These are phyloP conservation scores for Beta corolliflora DNA, from an alignment of 179 eudicot genomes.

Conservation along the genomic window DNA sequence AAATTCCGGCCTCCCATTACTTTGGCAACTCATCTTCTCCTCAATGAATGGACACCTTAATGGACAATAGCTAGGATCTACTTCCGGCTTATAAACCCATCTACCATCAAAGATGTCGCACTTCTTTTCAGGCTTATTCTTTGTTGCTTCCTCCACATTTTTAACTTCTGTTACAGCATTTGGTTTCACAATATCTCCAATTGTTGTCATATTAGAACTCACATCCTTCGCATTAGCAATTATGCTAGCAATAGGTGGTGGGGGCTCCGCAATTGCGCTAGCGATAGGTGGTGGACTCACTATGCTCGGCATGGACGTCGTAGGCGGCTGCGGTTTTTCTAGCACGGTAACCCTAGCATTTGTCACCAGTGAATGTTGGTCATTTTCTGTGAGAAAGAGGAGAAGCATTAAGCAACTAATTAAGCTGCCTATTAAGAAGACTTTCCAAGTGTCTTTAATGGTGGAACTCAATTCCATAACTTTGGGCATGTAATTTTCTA, in stretches of 20 bases:
- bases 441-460: slow-evolving; percentile 42
- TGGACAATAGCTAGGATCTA: slow-evolving; percentile 16
- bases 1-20: slow-evolving; percentile 40
- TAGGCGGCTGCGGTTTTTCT: neutral
- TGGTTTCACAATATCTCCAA: neutral
- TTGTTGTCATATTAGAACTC: neutral
- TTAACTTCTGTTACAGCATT: neutral
- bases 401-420: slow-evolving; percentile 30
- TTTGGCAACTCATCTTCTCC: slow-evolving; percentile 38
- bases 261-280: neutral
- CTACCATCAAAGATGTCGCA: slow-evolving; percentile 39
- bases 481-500: neutral
- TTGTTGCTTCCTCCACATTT: neutral
- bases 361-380: neutral
- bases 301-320: neutral
- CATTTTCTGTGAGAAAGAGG: slow-evolving; percentile 20
- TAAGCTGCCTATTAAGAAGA: slow-evolving; percentile 31
- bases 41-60: slow-evolving; percentile 37
- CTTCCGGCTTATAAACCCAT: slow-evolving; percentile 35
- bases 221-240: neutral
- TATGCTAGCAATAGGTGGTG: neutral
- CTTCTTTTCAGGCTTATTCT: neutral
- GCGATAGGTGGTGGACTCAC: too few relatives aligned
- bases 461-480: slow-evolving; percentile 35
- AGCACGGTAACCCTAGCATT: neutral